Evolutionary conservation across 768 basidiomycete species (phyloP).

Genomic region (Daedaleopsis sinensis): DNA sequence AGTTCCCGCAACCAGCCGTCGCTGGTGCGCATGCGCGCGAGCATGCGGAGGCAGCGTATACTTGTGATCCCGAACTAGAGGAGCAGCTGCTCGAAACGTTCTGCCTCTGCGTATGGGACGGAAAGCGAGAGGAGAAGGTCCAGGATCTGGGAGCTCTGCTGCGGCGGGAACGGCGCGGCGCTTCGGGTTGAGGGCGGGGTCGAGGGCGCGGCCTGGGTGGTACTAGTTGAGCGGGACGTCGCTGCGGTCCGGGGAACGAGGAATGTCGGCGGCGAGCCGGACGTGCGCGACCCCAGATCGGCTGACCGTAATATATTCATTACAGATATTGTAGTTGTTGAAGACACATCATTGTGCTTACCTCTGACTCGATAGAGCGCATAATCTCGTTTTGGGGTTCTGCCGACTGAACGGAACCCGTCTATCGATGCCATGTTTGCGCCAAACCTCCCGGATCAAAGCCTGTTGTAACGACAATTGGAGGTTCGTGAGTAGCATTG

Average conservation of each 20-base stretch:
- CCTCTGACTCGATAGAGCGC: not conserved
- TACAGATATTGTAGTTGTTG: too few relatives aligned
- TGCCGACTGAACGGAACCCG: not conserved
- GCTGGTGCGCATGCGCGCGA: not conserved
- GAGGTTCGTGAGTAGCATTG: too few relatives aligned
- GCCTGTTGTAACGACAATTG: too few relatives aligned
- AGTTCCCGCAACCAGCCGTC: conserved; percentile 10
- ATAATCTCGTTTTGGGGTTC: not conserved
- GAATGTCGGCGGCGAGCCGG: too few relatives aligned
- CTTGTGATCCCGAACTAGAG: not conserved
- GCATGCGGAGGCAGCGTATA: not conserved
- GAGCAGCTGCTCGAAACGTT: conserved; percentile 8
- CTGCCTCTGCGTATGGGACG: conserved; percentile 4
- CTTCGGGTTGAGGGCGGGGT: too few relatives aligned
- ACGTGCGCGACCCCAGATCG: not conserved
- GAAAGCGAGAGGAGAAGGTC: not conserved
- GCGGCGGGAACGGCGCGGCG: too few relatives aligned
- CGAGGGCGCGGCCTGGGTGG: too few relatives aligned
- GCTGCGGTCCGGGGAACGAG: too few relatives aligned
- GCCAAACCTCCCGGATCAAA: not conserved
- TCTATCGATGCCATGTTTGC: not conserved
- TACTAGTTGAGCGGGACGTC: too few relatives aligned
- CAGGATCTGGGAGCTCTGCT: too few relatives aligned
- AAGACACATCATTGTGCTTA: too few relatives aligned
- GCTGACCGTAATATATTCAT: too few relatives aligned